Percentiles rank a stretch among this genome's conserved stretches.
Conservation (phyloP, 139 green algal genomes). For the Picocystis salinarum region DNA sequence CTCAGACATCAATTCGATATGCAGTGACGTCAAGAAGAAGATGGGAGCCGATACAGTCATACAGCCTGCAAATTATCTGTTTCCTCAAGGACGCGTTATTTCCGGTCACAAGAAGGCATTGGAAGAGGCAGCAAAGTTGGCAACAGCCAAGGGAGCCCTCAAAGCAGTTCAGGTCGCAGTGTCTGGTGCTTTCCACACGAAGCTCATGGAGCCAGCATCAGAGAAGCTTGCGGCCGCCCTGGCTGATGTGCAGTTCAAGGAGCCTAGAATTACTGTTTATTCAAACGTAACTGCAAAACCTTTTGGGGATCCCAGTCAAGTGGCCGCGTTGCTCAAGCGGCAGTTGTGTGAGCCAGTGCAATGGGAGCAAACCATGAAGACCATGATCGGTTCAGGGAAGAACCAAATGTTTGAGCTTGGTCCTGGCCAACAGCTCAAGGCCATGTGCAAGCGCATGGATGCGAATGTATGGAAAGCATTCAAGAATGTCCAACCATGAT, state of each 20-base stretch:
- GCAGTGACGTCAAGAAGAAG: slow-evolving; percentile 8
- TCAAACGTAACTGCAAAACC: slow-evolving; percentile 69
- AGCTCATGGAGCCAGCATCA: slow-evolving; percentile 3
- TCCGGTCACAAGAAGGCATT: slow-evolving; percentile 52
- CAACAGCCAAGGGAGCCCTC: slow-evolving; percentile 44
- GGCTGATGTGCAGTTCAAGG: slow-evolving; percentile 26
- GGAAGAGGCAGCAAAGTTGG: slow-evolving; percentile 27
- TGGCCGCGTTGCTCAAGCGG: slow-evolving; percentile 32
- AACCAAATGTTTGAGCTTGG: slow-evolving; percentile 64
- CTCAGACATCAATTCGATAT: slow-evolving; percentile 28
- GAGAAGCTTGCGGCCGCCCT: slow-evolving; percentile 34
- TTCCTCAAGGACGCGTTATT: slow-evolving; percentile 60
- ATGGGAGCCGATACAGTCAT: slow-evolving; percentile 30
- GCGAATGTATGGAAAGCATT: slow-evolving; percentile 33
- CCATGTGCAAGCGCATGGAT: slow-evolving; percentile 75
- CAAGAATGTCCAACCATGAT: slow-evolving; percentile 48
- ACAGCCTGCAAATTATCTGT: slow-evolving; percentile 74
- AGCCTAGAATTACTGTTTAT: slow-evolving; percentile 55
- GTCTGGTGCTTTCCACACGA: slow-evolving; percentile 67
- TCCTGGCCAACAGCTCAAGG: slow-evolving; percentile 78
- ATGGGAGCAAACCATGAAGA: slow-evolving; percentile 17
- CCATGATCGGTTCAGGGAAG: slow-evolving; percentile 21
- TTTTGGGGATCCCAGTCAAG: slow-evolving; percentile 37
- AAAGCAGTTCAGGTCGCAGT: slow-evolving; percentile 58
- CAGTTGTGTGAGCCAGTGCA: slow-evolving; percentile 74